Percentiles rank a stretch among this genome's conserved stretches.
Conservation (phyloP, 305 asterid genomes). For the Fraxinus paxiana region DNA sequence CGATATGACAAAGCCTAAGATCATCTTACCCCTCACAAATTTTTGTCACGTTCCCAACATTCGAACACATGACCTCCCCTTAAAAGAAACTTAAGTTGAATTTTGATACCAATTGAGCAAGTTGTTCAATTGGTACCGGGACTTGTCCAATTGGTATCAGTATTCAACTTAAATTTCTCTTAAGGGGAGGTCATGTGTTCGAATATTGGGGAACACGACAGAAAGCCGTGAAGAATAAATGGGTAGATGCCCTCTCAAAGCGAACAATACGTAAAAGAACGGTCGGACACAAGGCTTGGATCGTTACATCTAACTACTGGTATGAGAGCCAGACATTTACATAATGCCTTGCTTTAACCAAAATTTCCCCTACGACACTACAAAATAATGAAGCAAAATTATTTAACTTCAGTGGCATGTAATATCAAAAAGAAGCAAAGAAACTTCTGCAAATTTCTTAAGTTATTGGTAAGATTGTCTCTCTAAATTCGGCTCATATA, state of each 20-base stretch:
- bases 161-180: background rate
- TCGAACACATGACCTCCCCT: background rate
- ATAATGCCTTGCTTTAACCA: background rate
- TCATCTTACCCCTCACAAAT: background rate
- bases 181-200: background rate
- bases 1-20: background rate
- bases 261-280: background rate
- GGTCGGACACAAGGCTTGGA: background rate
- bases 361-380: background rate
- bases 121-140: background rate
- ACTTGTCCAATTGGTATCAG: background rate
- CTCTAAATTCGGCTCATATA: background rate
- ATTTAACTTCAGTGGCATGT: background rate
- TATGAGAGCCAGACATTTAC: background rate
- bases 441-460: background rate
- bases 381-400: background rate
- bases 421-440: background rate
- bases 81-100: background rate
- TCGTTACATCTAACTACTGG: background rate
- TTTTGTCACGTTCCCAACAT: background rate
- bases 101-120: background rate
- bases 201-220: background rate
- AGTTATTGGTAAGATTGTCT: background rate
- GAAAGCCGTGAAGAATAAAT: background rate
- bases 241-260: background rate